Evolutionary conservation across 2,329 filamentous ascomycete genomes (phyloP).

Genomic region (Myriangium duriaei): DNA sequence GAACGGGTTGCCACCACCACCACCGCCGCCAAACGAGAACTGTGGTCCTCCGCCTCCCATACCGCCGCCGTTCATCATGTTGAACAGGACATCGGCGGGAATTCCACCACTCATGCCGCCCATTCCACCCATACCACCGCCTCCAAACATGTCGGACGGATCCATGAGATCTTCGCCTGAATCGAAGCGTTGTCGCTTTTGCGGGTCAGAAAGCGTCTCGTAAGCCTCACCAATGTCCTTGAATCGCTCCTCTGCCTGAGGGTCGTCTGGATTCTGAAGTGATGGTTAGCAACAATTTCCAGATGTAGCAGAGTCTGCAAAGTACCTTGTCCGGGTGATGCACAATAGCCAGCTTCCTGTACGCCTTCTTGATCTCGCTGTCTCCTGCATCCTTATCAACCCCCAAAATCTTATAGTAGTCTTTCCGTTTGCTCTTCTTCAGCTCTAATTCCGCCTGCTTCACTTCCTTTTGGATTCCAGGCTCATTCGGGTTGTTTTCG

Average conservation of each 20-base stretch:
- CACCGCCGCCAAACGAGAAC: slow-evolving; percentile 24
- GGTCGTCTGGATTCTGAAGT: slow-evolving; percentile 64
- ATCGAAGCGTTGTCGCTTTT: slow-evolving; percentile 87
- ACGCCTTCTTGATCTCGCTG: slow-evolving; percentile 86
- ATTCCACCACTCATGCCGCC: slow-evolving; percentile 42
- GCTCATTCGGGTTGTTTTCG: slow-evolving; percentile 72
- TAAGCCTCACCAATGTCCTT: slow-evolving; percentile 98
- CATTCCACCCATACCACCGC: slow-evolving; percentile 36
- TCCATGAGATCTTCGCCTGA: slow-evolving; percentile 79
- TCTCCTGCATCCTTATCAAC: slow-evolving; percentile 77
- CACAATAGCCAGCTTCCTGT: slow-evolving; percentile 84
- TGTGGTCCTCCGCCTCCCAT: slow-evolving; percentile 35
- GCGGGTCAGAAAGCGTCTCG: slow-evolving; percentile 83
- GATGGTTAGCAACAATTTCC: background rate
- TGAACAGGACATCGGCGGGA: slow-evolving; percentile 67
- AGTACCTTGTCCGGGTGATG: slow-evolving; percentile 85
- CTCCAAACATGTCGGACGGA: slow-evolving; percentile 71
- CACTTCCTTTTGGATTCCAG: slow-evolving; percentile 69
- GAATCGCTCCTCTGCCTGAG: slow-evolving; percentile 76
- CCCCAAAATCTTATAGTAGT: slow-evolving; percentile 96
- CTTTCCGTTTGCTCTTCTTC: slow-evolving; percentile 95
- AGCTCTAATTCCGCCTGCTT: slow-evolving; percentile 84
- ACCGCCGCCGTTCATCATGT: slow-evolving; percentile 61
- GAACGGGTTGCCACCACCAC: slow-evolving; percentile 13
- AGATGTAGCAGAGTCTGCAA: background rate